Conservation (phyloP, 2,329 filamentous ascomycete genomes). For the Magnaporthales sp. region DNA sequence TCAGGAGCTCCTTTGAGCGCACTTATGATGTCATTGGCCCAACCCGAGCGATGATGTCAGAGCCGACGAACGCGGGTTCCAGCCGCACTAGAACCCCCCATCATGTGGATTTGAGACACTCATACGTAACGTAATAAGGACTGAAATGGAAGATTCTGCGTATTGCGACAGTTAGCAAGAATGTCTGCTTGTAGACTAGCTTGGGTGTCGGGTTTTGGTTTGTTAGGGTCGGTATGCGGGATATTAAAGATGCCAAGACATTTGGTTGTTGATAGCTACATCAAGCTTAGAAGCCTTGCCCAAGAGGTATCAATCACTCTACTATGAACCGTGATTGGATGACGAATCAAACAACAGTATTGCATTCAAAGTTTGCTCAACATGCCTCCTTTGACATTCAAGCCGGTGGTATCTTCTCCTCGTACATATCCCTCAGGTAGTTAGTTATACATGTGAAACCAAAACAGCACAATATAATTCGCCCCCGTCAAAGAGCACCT, state of each 20-base stretch:
- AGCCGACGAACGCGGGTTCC: not conserved
- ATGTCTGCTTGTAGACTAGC: not conserved
- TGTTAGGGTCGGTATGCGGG: not conserved
- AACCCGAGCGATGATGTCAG: not conserved
- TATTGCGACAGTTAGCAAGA: not conserved
- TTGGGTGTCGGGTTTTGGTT: not conserved
- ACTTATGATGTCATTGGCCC: not conserved
- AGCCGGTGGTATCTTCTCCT: constrained; percentile 3
- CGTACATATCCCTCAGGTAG: not conserved
- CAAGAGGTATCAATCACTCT: not conserved
- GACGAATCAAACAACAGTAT: not conserved
- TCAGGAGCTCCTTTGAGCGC: not conserved
- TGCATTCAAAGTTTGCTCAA: not conserved
- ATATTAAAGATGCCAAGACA: not conserved
- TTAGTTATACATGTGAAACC: constrained; percentile 3
- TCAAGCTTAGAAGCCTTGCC: not conserved
- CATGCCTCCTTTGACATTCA: not conserved
- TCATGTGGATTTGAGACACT: not conserved
- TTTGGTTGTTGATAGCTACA: not conserved
- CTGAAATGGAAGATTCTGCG: not conserved
- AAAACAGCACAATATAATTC: not conserved
- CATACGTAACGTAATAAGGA: not conserved
- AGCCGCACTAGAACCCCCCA: no score
- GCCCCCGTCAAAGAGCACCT: not conserved
- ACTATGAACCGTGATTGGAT: not conserved